Conservation (phyloP, 2,329 filamentous ascomycete species). For the Claviceps sp. region DNA sequence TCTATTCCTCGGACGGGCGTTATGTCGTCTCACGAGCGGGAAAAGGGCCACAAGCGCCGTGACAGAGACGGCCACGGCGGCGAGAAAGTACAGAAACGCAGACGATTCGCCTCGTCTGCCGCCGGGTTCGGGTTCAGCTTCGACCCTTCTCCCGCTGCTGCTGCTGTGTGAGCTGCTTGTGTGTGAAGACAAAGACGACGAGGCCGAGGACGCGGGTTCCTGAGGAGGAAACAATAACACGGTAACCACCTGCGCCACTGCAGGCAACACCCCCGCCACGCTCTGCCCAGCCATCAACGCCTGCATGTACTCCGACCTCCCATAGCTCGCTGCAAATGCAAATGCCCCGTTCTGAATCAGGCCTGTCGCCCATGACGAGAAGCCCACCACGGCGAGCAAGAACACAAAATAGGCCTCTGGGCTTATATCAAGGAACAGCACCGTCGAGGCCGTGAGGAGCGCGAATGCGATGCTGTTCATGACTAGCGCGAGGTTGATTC, state of each 20-base stretch:
- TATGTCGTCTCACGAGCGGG: constrained; percentile 52
- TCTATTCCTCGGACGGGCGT: constrained; percentile 31
- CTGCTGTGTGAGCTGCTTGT: too few relatives aligned
- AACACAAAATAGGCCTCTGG: constrained; percentile 64
- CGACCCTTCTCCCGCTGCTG: neutral
- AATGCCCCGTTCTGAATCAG: constrained; percentile 91
- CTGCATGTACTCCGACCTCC: constrained; percentile 78
- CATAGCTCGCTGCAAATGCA: constrained; percentile 79
- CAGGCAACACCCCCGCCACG: constrained; percentile 79
- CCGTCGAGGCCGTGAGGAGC: constrained; percentile 69
- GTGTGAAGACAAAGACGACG: neutral
- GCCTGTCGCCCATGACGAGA: constrained; percentile 67
- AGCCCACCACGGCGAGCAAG: constrained; percentile 66
- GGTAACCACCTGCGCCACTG: constrained; percentile 72
- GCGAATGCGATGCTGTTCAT: constrained; percentile 68
- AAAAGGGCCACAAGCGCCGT: constrained; percentile 60
- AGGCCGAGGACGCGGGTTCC: constrained; percentile 10
- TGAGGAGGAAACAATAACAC: constrained; percentile 47
- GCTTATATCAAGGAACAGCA: constrained; percentile 47
- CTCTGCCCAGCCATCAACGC: constrained; percentile 93
- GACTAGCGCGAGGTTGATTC: constrained; percentile 64
- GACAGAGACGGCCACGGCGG: constrained; percentile 65
- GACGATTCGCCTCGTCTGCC: constrained; percentile 30
- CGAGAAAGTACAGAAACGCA: constrained; percentile 84
- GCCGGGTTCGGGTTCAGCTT: neutral